Percentiles rank a stretch among this genome's conserved stretches.
phyloP scores from a whole-genome alignment of 2,329 filamentous ascomycete genomes.

The Xylariaceae sp. region DNA sequence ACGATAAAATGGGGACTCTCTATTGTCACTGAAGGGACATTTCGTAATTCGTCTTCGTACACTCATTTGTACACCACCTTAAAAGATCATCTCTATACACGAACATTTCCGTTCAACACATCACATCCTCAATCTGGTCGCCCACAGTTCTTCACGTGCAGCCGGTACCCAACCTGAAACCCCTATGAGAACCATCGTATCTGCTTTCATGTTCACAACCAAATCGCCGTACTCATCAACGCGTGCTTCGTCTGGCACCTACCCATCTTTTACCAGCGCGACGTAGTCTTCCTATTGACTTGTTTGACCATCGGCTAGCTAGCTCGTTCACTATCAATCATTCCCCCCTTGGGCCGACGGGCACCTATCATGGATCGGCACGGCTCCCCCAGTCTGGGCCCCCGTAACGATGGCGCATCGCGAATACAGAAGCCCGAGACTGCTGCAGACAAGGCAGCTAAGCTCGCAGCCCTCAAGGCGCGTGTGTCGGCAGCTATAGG shows the following conservation, averaged over 20 bases:
- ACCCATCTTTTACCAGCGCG: not conserved
- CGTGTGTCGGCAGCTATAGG: conserved; percentile 71
- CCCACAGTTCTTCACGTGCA: not conserved
- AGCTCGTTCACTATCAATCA: not conserved
- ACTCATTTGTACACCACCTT: not conserved
- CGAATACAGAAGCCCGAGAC: conserved; percentile 53
- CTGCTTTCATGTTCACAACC: not conserved
- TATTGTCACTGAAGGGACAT: no score
- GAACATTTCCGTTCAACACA: not conserved
- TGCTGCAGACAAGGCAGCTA: conserved; percentile 59
- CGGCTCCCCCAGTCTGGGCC: conserved; percentile 48
- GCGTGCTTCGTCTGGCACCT: not conserved
- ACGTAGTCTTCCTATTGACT: not conserved
- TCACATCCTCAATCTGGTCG: not conserved
- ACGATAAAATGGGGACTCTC: no score
- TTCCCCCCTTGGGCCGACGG: not conserved
- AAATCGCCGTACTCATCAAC: not conserved
- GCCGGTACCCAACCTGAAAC: not conserved
- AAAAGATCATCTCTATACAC: not conserved
- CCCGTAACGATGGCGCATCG: conserved; percentile 50
- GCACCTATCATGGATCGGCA: conserved; percentile 46
- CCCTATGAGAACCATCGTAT: not conserved
- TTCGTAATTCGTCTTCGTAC: not conserved
- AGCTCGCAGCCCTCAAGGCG: conserved; percentile 72
- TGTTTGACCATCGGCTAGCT: not conserved